phyloP scores from a whole-genome alignment of 305 asterid species.

The Nicotiana rustica region DNA sequence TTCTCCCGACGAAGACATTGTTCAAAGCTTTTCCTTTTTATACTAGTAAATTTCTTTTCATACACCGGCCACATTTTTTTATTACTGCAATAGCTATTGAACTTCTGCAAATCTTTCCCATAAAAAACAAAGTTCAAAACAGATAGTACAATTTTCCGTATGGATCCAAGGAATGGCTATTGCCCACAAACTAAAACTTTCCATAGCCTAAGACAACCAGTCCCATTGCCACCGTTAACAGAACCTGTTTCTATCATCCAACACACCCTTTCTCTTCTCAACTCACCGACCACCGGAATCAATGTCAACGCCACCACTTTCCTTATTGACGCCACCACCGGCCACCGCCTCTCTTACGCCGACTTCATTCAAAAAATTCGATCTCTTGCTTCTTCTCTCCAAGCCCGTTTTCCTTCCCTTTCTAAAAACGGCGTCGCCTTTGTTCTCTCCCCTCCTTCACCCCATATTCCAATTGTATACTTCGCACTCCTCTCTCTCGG shows the following conservation, averaged over 20 bases:
- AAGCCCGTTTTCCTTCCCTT: slow-evolving; percentile 52
- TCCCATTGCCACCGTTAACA: slow-evolving; percentile 59
- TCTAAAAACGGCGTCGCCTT: slow-evolving; percentile 69
- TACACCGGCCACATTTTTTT: too few species aligned
- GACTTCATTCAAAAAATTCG: slow-evolving; percentile 54
- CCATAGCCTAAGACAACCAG: slow-evolving; percentile 67
- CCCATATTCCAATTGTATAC: slow-evolving; percentile 69
- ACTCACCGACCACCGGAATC: slow-evolving; percentile 46
- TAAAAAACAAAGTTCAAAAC: background rate
- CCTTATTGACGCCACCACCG: slow-evolving; percentile 68
- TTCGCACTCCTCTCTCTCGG: slow-evolving; percentile 83
- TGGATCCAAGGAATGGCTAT: slow-evolving; percentile 63
- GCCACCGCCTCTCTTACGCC: slow-evolving; percentile 52
- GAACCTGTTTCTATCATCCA: slow-evolving; percentile 63
- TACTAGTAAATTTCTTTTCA: too few species aligned
- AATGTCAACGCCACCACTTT: slow-evolving; percentile 58
- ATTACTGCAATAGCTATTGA: background rate
- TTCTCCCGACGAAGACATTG: background rate
- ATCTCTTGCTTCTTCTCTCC: slow-evolving; percentile 62
- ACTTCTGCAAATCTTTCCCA: background rate
- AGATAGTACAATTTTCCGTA: background rate
- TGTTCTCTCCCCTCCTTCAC: slow-evolving; percentile 67
- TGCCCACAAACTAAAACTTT: slow-evolving; percentile 56
- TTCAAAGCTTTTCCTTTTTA: background rate
- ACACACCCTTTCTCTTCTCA: slow-evolving; percentile 61